A percentile compares a stretch with the other conserved stretches of the same genome.
Conservation (phyloP, 306 rosid species). For the Sphenostylis stenocarpa region DNA sequence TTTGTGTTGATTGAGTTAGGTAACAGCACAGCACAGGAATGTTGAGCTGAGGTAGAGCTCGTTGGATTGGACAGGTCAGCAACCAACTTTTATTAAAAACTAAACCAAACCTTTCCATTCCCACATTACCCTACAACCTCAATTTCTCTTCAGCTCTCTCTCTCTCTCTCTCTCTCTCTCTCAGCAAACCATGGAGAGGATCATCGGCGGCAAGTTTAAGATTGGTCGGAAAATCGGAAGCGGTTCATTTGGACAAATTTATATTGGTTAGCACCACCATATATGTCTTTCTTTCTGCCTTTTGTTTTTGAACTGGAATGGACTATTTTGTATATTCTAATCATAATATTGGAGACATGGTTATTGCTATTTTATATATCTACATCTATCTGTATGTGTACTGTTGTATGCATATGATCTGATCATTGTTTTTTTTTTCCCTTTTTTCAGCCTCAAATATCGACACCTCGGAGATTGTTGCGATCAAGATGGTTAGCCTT, state of each 20-base stretch:
- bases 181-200: conserved; percentile 52
- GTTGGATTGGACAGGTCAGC: conserved; percentile 27
- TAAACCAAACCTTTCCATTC: neutral
- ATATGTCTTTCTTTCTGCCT: neutral
- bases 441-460: conserved; percentile 58
- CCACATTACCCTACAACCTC: conserved; percentile 2
- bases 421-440: conserved; percentile 29
- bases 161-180: neutral
- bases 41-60: neutral
- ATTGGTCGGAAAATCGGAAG: conserved; percentile 76
- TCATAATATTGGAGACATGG: neutral
- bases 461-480: conserved; percentile 62
- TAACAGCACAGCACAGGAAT: neutral
- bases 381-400: neutral
- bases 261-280: conserved; percentile 38
- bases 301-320: neutral
- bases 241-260: conserved; percentile 77
- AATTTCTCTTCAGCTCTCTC: neutral
- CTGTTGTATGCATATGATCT: neutral
- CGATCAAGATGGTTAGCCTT: conserved; percentile 65
- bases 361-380: neutral
- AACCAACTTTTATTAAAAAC: conserved; percentile 25
- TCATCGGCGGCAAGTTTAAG: conserved; percentile 63
- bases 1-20: conserved; percentile 16
- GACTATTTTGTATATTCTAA: neutral